These are phyloP conservation scores for Botrytis porri DNA, from an alignment of 2,329 filamentous ascomycete species.

Conservation along the genomic window DNA sequence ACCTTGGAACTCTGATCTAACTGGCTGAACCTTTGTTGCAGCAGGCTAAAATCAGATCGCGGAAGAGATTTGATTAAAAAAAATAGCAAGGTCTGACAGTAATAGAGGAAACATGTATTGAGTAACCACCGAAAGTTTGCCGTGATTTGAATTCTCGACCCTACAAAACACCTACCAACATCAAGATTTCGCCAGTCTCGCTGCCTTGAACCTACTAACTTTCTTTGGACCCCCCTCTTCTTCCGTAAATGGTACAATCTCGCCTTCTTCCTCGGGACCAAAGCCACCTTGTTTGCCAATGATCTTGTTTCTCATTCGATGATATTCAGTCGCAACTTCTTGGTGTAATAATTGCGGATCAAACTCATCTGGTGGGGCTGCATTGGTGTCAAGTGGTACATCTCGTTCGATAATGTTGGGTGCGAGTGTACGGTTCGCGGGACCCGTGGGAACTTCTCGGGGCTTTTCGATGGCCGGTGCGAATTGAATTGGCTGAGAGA, in stretches of 20 bases:
- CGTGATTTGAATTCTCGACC: slow-evolving; percentile 11
- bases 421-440: slow-evolving; percentile 53
- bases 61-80: background rate
- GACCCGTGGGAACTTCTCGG: slow-evolving; percentile 36
- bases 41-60: background rate
- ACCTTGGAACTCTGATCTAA: background rate
- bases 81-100: background rate
- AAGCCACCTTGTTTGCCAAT: slow-evolving; percentile 84
- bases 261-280: slow-evolving; percentile 61
- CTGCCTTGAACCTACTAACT: slow-evolving; percentile 72
- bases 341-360: slow-evolving; percentile 71
- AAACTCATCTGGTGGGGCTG: slow-evolving; percentile 59
- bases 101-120: background rate
- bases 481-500: slow-evolving; percentile 33
- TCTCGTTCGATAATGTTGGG: slow-evolving; percentile 57
- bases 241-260: slow-evolving; percentile 64
- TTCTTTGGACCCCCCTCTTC: slow-evolving; percentile 60
- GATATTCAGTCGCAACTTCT: slow-evolving; percentile 79
- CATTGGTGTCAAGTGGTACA: slow-evolving; percentile 35
- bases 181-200: slow-evolving; percentile 51
- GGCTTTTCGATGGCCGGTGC: slow-evolving; percentile 25
- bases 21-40: background rate
- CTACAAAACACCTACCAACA: slow-evolving; percentile 12
- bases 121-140: background rate
- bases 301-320: slow-evolving; percentile 76